A percentile compares a stretch with the other conserved stretches of the same genome.
These are phyloP conservation scores for Heterobasidion parviporum DNA, from an alignment of 1,284 basidiomycete genomes.

Conservation along the genomic window DNA sequence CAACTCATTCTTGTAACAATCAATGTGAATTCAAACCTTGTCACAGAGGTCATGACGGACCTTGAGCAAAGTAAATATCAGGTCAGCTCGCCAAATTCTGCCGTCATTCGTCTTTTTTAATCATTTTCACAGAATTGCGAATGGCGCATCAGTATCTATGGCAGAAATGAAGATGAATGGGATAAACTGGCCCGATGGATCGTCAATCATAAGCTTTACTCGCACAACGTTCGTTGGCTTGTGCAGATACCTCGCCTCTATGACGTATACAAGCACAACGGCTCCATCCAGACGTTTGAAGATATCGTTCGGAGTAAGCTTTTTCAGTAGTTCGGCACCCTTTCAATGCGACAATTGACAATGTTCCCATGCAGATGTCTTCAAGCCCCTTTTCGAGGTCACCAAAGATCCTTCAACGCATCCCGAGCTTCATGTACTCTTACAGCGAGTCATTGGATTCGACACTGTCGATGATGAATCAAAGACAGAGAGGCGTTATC, in stretches of 20 bases:
- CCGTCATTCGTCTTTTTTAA: neutral
- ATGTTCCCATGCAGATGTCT: constrained; percentile 60
- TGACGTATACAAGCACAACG: constrained; percentile 91
- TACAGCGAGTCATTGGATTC: constrained; percentile 94
- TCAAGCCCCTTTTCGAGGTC: constrained; percentile 92
- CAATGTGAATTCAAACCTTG: neutral
- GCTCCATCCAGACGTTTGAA: constrained; percentile 82
- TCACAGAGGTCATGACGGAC: constrained; percentile 89
- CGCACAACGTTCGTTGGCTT: constrained; percentile 97
- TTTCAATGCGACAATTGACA: neutral
- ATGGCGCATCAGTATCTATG: constrained; percentile 97
- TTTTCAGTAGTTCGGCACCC: neutral
- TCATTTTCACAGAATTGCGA: constrained; percentile 65
- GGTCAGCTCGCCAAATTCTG: constrained; percentile 28
- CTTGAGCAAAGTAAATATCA: constrained; percentile 98
- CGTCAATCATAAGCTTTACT: constrained; percentile 87
- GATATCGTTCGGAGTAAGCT: constrained; percentile 83
- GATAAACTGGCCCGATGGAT: constrained; percentile 98
- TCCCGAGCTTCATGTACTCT: constrained; percentile 91
- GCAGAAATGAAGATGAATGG: constrained; percentile 80
- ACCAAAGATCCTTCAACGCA: constrained; percentile 87
- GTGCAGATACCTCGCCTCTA: constrained; percentile 96
- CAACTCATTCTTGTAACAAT: neutral
- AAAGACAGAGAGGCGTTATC: constrained; percentile 85
- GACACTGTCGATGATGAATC: constrained; percentile 98